Evolutionary conservation across 768 basidiomycete species (phyloP).

Genomic region (Cyathus striatus): DNA sequence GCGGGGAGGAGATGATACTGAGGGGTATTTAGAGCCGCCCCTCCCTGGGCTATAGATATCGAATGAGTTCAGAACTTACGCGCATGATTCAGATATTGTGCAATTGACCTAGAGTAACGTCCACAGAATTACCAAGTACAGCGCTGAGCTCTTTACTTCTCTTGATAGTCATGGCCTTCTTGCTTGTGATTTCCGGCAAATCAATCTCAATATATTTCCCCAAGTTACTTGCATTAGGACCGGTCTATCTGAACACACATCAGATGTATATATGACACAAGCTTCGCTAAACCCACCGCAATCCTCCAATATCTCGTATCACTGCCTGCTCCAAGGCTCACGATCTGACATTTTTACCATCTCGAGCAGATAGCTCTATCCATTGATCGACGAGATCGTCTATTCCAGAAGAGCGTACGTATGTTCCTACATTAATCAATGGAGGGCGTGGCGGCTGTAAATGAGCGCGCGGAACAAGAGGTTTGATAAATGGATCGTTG

Average conservation of each 20-base stretch:
- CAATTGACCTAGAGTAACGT: conserved; percentile 38
- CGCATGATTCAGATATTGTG: neutral
- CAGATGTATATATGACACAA: neutral
- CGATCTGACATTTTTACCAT: conserved; percentile 67
- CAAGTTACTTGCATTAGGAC: conserved; percentile 42
- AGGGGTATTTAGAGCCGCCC: conserved; percentile 47
- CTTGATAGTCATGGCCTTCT: conserved; percentile 78
- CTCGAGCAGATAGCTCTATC: conserved; percentile 38
- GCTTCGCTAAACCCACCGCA: conserved; percentile 47
- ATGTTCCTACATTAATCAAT: conserved; percentile 93
- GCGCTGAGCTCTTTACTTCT: conserved; percentile 55
- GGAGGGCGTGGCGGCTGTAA: conserved; percentile 66
- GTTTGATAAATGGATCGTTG: conserved; percentile 63
- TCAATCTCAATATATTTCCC: conserved; percentile 83
- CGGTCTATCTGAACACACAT: conserved; percentile 42
- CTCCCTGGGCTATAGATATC: conserved; percentile 47
- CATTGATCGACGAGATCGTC: conserved; percentile 72
- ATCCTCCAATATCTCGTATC: conserved; percentile 95
- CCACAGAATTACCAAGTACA: conserved; percentile 40
- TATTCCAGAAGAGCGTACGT: conserved; percentile 75
- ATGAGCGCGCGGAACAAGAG: conserved; percentile 66
- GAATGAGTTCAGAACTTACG: neutral
- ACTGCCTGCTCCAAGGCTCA: conserved; percentile 94
- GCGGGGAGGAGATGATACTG: conserved; percentile 69
- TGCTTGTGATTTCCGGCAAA: conserved; percentile 78